These are phyloP conservation scores for Cladophialophora immunda DNA, from an alignment of 2,329 filamentous ascomycete genomes.

Conservation along the genomic window DNA sequence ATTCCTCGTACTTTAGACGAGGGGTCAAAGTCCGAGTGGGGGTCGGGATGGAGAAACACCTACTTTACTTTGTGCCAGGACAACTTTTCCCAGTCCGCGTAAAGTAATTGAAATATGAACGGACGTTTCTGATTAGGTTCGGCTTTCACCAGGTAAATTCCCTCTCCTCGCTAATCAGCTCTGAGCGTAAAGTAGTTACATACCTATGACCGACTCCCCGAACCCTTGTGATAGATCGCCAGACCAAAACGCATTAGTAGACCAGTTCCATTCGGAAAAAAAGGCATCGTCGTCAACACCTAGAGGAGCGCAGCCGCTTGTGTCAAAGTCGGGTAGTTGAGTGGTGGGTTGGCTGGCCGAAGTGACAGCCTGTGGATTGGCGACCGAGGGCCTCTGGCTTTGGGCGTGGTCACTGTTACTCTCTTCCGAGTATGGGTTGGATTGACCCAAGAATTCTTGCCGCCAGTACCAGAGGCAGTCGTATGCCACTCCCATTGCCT, in stretches of 20 bases:
- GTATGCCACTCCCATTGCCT: slow-evolving; percentile 12
- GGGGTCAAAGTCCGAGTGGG: too few relatives aligned
- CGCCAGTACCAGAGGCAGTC: slow-evolving; percentile 13
- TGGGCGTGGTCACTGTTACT: background rate
- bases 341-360: background rate
- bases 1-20: too few relatives aligned
- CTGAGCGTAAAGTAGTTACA: background rate
- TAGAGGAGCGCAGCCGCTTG: background rate
- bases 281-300: slow-evolving; percentile 6
- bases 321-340: background rate
- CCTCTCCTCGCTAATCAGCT: background rate
- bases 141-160: too few relatives aligned
- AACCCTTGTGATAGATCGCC: slow-evolving; percentile 2
- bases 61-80: too few relatives aligned
- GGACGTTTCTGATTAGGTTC: background rate
- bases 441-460: background rate
- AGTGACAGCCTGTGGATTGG: background rate
- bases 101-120: background rate
- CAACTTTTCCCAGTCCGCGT: too few relatives aligned
- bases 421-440: slow-evolving; percentile 4
- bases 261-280: slow-evolving; percentile 12
- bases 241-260: slow-evolving; percentile 7
- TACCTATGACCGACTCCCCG: background rate
- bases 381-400: background rate
- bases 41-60: too few relatives aligned